Evolutionary conservation across 2,329 filamentous ascomycete species (phyloP), one percentile per base, ranked within the genome.

Genomic region (Zarea fungicola): DNA sequence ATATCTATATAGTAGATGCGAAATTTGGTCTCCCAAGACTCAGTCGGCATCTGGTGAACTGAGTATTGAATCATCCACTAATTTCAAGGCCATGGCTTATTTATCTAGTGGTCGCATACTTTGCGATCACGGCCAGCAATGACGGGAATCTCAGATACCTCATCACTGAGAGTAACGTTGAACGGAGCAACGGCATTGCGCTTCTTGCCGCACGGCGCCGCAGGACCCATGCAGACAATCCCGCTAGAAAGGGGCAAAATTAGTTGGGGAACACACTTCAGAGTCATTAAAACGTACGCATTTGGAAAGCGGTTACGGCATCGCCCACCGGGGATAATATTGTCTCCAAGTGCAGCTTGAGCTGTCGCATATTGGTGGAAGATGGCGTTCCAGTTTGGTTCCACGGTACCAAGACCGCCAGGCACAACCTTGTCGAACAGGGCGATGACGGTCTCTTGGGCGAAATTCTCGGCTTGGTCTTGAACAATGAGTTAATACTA

Each of bases 381-480:
- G 35, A 50, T 50, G 26, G 34, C 34, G 23, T 41, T 26, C 41
- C 41, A 44, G 51, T 52, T 57, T 22, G 56, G 53, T 45, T 57
- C 51, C 23, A 58, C 52, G 4, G 14, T 37, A 18, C 32, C 50
- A 16, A 56, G 35, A 11, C 57, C 58, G 29, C 54, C 55, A 5
- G 55, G 55, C 10, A 59, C 56, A 36, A 54, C 42, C 39, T 52
- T 54, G 42, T 59, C 55, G 48, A 52, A 58, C 11, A 60, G 46
- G 16, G 48, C 49, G 10, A 59, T 42, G 16, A 55, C 35, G 19
- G 50, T 58, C 34, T 53, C 40, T 52, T 60, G 56, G 14, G 57
- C 57, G 42, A 58, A 56, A 53, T 57, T 49, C 53, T 59, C 57
- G 21, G 18, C 35, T 22, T 37, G 35, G 11, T 37, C 35, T 37